Percentiles rank a stretch among this genome's conserved stretches.
Evolutionary conservation across 306 rosid genomes (phyloP).

Genomic region (Prunus dulcis): DNA sequence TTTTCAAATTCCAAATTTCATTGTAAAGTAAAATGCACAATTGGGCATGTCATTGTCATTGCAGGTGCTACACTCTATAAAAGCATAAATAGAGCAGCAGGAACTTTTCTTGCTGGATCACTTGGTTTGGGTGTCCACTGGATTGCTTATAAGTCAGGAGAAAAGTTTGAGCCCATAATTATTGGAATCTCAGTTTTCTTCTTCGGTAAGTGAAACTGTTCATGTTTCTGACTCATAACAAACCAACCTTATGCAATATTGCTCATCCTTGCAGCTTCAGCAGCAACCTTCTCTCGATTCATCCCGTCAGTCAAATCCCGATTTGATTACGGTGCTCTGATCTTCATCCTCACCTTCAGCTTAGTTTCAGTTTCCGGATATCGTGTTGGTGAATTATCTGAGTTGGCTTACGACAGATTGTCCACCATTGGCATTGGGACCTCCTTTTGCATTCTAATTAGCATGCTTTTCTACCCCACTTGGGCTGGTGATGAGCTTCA

Average conservation of each 20-base stretch:
- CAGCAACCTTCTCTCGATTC: slow-evolving; percentile 75
- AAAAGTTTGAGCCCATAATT: slow-evolving; percentile 48
- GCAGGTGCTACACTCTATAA: slow-evolving; percentile 66
- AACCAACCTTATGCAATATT: not conserved
- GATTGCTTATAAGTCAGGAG: slow-evolving; percentile 63
- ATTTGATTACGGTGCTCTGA: slow-evolving; percentile 69
- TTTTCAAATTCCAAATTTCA: too few species aligned
- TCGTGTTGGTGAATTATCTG: slow-evolving; percentile 40
- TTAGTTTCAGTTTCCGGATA: slow-evolving; percentile 62
- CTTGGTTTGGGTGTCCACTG: slow-evolving; percentile 64
- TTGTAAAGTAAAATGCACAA: too few species aligned
- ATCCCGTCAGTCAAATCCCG: slow-evolving; percentile 65
- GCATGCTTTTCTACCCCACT: slow-evolving; percentile 46
- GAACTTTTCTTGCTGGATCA: slow-evolving; percentile 65
- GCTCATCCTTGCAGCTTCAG: slow-evolving; percentile 50
- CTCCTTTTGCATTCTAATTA: slow-evolving; percentile 47
- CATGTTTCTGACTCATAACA: not conserved
- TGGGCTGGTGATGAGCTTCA: slow-evolving; percentile 82
- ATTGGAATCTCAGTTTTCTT: slow-evolving; percentile 58
- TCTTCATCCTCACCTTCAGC: slow-evolving; percentile 79
- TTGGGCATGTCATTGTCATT: not conserved
- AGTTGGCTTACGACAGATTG: slow-evolving; percentile 44
- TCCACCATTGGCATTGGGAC: slow-evolving; percentile 59
- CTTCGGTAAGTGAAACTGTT: slow-evolving; percentile 35
- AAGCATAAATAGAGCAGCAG: slow-evolving; percentile 56